Percentiles rank a stretch among this genome's conserved stretches.
Conservation (phyloP, 306 rosid species). For the Crotalaria pallida region DNA sequence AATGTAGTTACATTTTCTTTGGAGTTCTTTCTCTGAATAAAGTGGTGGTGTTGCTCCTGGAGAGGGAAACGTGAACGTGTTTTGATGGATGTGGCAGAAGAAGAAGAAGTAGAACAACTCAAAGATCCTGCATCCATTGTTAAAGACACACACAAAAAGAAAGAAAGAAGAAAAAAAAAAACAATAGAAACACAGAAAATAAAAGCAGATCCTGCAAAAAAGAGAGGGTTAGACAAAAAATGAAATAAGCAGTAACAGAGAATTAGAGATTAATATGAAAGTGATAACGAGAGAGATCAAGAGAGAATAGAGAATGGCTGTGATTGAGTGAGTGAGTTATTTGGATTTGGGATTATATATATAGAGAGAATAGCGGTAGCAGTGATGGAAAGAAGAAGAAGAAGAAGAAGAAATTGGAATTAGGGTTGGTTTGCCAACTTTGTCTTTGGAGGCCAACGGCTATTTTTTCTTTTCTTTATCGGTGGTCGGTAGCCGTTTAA, state of each 20-base stretch:
- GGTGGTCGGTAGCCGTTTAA: no score
- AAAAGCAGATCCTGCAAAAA: background rate
- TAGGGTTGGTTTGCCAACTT: no score
- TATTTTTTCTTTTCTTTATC: no score
- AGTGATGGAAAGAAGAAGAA: no score
- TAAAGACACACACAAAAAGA: background rate
- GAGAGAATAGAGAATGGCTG: no score
- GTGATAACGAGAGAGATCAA: no score
- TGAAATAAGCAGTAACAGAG: background rate
- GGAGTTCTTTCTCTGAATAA: conserved; percentile 30
- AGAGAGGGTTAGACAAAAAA: conserved; percentile 2
- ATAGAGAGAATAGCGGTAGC: no score
- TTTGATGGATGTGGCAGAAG: conserved; percentile 23
- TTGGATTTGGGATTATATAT: no score
- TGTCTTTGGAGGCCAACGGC: no score
- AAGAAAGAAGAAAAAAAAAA: background rate
- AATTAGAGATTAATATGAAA: no score
- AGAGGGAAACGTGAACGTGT: conserved; percentile 30
- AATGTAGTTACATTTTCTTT: conserved; percentile 35
- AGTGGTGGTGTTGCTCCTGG: conserved; percentile 26
- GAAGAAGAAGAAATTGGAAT: no score
- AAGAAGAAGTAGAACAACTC: conserved; percentile 25
- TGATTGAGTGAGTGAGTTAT: no score
- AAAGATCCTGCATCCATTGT: conserved; percentile 46
- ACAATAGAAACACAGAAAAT: background rate